These are phyloP conservation scores for Talaromyces stipitatus DNA, from an alignment of 495 filamentous ascomycete genomes.

Conservation along the genomic window DNA sequence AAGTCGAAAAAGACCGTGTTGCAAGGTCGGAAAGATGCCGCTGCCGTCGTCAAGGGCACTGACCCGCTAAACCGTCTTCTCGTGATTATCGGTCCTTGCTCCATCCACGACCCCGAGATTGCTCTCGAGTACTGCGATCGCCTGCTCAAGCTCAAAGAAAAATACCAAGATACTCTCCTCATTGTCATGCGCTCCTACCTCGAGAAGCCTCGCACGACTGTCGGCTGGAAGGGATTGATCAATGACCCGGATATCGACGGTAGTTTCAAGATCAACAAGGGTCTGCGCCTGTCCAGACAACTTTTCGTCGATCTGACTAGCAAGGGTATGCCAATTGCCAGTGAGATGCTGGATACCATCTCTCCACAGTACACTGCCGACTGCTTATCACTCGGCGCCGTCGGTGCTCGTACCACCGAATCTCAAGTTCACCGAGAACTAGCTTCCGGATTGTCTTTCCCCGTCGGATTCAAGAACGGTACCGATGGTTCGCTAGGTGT, in stretches of 20 bases:
- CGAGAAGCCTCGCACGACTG: slow-evolving; percentile 96
- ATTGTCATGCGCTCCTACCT: slow-evolving; percentile 98
- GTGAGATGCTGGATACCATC: slow-evolving; percentile 98
- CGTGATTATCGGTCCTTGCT: slow-evolving; percentile 93
- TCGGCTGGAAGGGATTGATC: slow-evolving; percentile 98
- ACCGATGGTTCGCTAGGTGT: slow-evolving; percentile 88
- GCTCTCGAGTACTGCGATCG: slow-evolving; percentile 91
- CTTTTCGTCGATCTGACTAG: slow-evolving; percentile 91
- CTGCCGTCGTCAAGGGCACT: slow-evolving; percentile 67
- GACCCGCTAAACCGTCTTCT: slow-evolving; percentile 73
- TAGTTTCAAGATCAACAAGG: slow-evolving; percentile 98
- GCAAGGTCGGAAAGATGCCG: slow-evolving; percentile 71
- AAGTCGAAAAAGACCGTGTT: slow-evolving; percentile 75
- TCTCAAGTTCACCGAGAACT: slow-evolving; percentile 92
- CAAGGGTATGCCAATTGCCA: slow-evolving; percentile 96
- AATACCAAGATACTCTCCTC: slow-evolving; percentile 80
- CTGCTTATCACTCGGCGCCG: slow-evolving; percentile 80
- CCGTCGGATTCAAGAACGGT: slow-evolving; percentile 99
- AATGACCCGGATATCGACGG: slow-evolving; percentile 99
- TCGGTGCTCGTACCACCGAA: slow-evolving; percentile 94
- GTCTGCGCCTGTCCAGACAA: slow-evolving; percentile 76
- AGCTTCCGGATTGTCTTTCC: slow-evolving; percentile 90
- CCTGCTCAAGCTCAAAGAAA: slow-evolving; percentile 74
- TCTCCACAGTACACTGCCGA: slow-evolving; percentile 98
- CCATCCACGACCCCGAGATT: slow-evolving; percentile 89